Evolutionary conservation across 2,329 filamentous ascomycete genomes (phyloP), one percentile per base, ranked within the genome.

Genomic region (Diaporthe citriasiana): DNA sequence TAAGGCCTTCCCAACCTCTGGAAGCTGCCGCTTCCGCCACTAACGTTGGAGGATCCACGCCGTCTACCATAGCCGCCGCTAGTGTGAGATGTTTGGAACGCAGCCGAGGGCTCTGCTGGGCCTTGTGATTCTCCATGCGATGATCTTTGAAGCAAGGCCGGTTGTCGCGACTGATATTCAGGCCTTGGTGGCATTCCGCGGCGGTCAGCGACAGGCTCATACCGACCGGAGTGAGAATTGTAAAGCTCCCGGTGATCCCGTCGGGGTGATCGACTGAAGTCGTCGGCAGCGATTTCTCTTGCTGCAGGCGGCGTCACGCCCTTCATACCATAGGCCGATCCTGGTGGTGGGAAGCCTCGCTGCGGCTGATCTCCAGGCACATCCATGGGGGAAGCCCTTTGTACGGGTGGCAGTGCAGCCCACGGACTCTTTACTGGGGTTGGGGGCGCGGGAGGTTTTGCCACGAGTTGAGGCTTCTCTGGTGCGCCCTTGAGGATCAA

Each of bases 191-290:
- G 85, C 40, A 93, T 91, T 25, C 90, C 91, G 77, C 94, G 91
- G 50, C 95, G 92, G 76, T 98, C 95, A 70, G 89, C 87, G 4
- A 95, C 96, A 22, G 95, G 95, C 81, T 98, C 96, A 78, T 98
- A 97, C 68, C 95, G 93, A 25, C 96, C 96, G 71, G 95, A 98
- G 72, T 97, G 93, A n/a, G 96, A 97, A 81, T 98, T 98, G 85
- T 92, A 98, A 0, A 98, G 87, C 82, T 98, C 95, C 73, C 94
- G 89, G 76, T 90, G 92, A 15, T 98, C 95, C 79, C 93, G 90
- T 92, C 94, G 97, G 45, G 92, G 90, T 70, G 93, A 91, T 76
- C 97, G 90, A 81, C 93, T 97, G 80, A 98, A 98, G 77, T 98
- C 96, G 82, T 98, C 97, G 0, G 95, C 94, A 8, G 95, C 94